A percentile compares a stretch with the other conserved stretches of the same genome.
Conservation (phyloP, 2,329 filamentous ascomycete species). For the Pseudogymnoascus sp. region DNA sequence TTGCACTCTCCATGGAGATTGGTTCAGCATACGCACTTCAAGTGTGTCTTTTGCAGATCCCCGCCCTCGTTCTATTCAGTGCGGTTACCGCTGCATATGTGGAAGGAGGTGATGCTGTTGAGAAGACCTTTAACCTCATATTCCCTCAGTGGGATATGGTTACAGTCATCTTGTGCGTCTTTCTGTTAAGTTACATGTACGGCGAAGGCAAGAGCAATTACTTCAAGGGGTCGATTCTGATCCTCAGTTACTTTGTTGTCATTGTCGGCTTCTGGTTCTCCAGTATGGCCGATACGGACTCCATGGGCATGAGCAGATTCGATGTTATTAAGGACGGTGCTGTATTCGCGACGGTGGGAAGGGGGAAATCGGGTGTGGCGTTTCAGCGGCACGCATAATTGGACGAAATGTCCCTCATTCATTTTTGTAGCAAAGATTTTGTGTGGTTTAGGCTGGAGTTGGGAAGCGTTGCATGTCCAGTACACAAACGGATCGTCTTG, state of each 20-base stretch:
- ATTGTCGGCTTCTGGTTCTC: slow-evolving; percentile 88
- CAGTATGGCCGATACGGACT: slow-evolving; percentile 36
- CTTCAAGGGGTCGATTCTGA: slow-evolving; percentile 95
- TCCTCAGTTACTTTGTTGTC: slow-evolving; percentile 89
- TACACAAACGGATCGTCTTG: not conserved
- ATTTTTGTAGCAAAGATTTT: not conserved
- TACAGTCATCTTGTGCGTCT: slow-evolving; percentile 90
- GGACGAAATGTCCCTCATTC: not conserved
- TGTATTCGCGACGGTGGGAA: slow-evolving; percentile 29
- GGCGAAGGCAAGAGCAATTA: slow-evolving; percentile 99
- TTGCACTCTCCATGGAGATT: slow-evolving; percentile 97
- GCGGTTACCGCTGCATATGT: slow-evolving; percentile 61
- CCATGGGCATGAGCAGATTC: slow-evolving; percentile 28
- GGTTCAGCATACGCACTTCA: slow-evolving; percentile 95
- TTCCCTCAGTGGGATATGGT: slow-evolving; percentile 99
- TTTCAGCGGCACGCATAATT: slow-evolving; percentile 21
- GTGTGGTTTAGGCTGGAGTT: not conserved
- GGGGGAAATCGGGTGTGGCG: slow-evolving; percentile 24
- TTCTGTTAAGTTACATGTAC: slow-evolving; percentile 94
- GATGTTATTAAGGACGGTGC: slow-evolving; percentile 29
- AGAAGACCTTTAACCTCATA: slow-evolving; percentile 75
- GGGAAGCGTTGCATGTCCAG: not conserved
- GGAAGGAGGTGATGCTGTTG: slow-evolving; percentile 44
- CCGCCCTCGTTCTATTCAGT: slow-evolving; percentile 85
- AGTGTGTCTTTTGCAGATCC: slow-evolving; percentile 90